Base-by-base conservation (phyloP, 805 yeast genomes). In the Tetrapisispora arboricola region DNA sequence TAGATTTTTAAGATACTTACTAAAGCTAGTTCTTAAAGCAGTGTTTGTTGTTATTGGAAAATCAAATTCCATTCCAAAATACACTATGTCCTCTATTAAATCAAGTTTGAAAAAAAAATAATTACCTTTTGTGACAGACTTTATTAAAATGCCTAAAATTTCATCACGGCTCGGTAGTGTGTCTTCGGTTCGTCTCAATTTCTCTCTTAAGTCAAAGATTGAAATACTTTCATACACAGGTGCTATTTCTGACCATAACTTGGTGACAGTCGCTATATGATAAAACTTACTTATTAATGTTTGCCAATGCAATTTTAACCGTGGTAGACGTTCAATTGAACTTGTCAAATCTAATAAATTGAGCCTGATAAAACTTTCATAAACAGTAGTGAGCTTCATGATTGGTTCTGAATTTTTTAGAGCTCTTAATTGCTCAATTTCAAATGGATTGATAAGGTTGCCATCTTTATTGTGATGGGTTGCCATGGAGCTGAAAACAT, bases 91-190 rank as follows among this genome's bases (percentile, higher is more conserved):
- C 13, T 38, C 39, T 4, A 49, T 51, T 5, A 58, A 46, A 41
- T 58, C 61, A 11, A 58, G 49, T 39, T 56, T 57, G 45, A 53
- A 58, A 41, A 44, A 57, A 5, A 51, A 47, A 7, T 60, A 54
- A n/a, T 50, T 46, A 32, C 48, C 49, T 32, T 53, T 51, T 49
- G 54, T 46, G 21, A 55, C 48, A 11, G 60, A 56, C 22, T 42
- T 45, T 61, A 58, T 58, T 27, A 58, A 39, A 1, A 57, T 42
- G 7, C 55, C 54, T 17, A 58, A 43, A 15, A 58, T 18, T 10
- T 55, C 51, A 26, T 57, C 56, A 32, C 59, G 46, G 3, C 54
- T 43, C 22, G 50, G 34, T 2, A 24, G 32, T 3, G 39, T 33
- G 5, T 13, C 16, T 1, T 37, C 28, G 32, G 39, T 41, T 10